These are phyloP conservation scores for Vachellia pachyceras DNA, from an alignment of 306 rosid species.

Conservation along the genomic window DNA sequence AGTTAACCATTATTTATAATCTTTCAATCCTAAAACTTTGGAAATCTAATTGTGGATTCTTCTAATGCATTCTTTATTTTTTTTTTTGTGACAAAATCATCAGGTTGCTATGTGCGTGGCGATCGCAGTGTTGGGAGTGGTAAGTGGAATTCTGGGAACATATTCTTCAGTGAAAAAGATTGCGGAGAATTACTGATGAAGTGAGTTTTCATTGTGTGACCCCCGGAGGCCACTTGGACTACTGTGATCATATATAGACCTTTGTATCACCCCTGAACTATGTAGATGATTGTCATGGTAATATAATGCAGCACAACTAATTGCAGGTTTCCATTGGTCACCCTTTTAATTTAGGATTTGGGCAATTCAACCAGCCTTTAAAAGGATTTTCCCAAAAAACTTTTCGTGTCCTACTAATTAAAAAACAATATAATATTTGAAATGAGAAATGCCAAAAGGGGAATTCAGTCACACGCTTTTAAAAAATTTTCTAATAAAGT, in stretches of 20 bases:
- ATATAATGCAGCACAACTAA: not conserved
- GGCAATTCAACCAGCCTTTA: too few relatives aligned
- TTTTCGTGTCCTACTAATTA: too few relatives aligned
- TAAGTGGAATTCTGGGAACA: constrained; percentile 57
- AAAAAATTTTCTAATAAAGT: too few relatives aligned
- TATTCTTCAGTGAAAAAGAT: constrained; percentile 56
- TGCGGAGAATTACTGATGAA: constrained; percentile 37
- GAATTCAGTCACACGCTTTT: too few relatives aligned
- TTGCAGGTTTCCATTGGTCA: not conserved
- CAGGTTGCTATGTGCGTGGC: constrained; percentile 49
- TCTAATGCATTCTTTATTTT: not conserved
- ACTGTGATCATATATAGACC: constrained; percentile 4
- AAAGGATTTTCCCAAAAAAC: too few relatives aligned
- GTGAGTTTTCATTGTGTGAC: not conserved
- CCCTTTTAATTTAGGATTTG: not conserved
- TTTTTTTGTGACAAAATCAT: not conserved
- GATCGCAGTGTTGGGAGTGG: constrained; percentile 47
- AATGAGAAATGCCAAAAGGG: too few relatives aligned
- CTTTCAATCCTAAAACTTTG: too few relatives aligned
- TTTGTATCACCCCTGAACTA: not conserved
- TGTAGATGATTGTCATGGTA: not conserved
- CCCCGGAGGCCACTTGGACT: too few relatives aligned
- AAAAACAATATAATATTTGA: too few relatives aligned
- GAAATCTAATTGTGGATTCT: too few relatives aligned
- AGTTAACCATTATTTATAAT: too few relatives aligned